Percentiles rank a stretch among this genome's conserved stretches.
These are phyloP conservation scores for Arthrinium puccinioides DNA, from an alignment of 2,329 filamentous ascomycete genomes.

Conservation along the genomic window DNA sequence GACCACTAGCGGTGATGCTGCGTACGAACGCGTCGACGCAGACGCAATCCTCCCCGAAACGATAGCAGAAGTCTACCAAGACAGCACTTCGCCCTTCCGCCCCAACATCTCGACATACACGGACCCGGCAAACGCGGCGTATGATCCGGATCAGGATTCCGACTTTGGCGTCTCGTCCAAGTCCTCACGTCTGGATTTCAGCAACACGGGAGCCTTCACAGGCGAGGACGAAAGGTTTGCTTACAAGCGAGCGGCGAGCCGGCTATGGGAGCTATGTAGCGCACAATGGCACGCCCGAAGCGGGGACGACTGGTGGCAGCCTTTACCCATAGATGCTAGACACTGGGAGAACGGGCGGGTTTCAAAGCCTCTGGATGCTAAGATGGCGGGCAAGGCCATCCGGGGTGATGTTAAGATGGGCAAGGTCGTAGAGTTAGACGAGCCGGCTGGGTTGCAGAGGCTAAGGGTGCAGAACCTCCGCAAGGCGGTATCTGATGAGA, in stretches of 20 bases:
- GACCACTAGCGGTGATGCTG: conserved; percentile 34
- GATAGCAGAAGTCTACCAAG: conserved; percentile 69
- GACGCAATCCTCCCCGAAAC: conserved; percentile 60
- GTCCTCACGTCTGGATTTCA: conserved; percentile 52
- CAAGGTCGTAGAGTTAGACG: conserved; percentile 31
- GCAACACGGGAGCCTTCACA: conserved; percentile 59
- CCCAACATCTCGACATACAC: conserved; percentile 68
- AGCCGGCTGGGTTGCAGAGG: conserved; percentile 32
- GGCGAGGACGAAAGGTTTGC: conserved; percentile 79
- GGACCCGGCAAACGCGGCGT: conserved; percentile 35
- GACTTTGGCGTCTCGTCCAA: conserved; percentile 37
- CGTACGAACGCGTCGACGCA: conserved; percentile 17
- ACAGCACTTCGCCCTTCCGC: conserved; percentile 67
- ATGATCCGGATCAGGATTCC: conserved; percentile 50
- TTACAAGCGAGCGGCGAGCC: conserved; percentile 67
- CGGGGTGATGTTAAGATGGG: conserved; percentile 32
- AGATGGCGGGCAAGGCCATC: conserved; percentile 15
- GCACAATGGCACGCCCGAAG: conserved; percentile 61
- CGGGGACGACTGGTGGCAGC: conserved; percentile 60
- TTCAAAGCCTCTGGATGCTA: conserved; percentile 7
- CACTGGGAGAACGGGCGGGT: conserved; percentile 51
- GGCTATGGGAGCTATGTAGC: conserved; percentile 79
- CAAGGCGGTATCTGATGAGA: no score
- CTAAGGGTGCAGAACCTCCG: conserved; percentile 22
- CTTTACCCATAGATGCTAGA: conserved; percentile 53